These are phyloP conservation scores for Neocallimastix lanati DNA, from an alignment of 192 early-diverging fungal species.

Conservation along the genomic window DNA sequence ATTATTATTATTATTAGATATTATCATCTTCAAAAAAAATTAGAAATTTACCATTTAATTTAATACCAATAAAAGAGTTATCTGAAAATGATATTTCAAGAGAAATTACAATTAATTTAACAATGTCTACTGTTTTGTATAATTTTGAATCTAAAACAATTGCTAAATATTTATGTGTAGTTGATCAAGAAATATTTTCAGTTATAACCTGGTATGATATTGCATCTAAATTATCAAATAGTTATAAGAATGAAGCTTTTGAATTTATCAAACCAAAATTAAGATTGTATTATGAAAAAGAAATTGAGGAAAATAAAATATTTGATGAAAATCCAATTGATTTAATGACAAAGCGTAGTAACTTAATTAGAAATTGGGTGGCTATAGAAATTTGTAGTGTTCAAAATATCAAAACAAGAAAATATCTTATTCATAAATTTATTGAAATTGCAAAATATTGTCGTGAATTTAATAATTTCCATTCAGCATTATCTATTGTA, in stretches of 20 bases:
- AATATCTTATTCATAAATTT: constrained; percentile 30
- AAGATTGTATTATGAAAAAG: not conserved
- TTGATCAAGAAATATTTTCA: constrained; percentile 6
- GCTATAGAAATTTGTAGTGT: constrained; percentile 29
- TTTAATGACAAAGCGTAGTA: constrained; percentile 26
- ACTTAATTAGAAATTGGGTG: constrained; percentile 39
- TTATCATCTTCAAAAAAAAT: not conserved
- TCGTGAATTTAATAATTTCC: constrained; percentile 38
- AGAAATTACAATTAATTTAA: constrained; percentile 10
- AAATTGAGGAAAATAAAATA: not conserved
- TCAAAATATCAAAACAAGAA: constrained; percentile 14
- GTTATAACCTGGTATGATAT: constrained; percentile 7
- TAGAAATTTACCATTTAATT: not conserved
- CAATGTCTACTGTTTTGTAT: constrained; percentile 7
- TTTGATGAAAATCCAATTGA: constrained; percentile 16
- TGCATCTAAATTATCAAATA: not conserved
- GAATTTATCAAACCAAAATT: constrained; percentile 1
- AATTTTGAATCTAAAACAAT: constrained; percentile 21
- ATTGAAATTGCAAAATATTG: constrained; percentile 34
- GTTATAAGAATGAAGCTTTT: not conserved
- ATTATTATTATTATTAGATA: not conserved
- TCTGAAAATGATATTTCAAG: not conserved
- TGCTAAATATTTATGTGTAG: constrained; percentile 21
- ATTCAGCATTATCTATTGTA: constrained; percentile 43
- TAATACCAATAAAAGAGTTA: not conserved